phyloP scores from a whole-genome alignment of 805 yeast genomes.

The Ogataea dorogensis region DNA sequence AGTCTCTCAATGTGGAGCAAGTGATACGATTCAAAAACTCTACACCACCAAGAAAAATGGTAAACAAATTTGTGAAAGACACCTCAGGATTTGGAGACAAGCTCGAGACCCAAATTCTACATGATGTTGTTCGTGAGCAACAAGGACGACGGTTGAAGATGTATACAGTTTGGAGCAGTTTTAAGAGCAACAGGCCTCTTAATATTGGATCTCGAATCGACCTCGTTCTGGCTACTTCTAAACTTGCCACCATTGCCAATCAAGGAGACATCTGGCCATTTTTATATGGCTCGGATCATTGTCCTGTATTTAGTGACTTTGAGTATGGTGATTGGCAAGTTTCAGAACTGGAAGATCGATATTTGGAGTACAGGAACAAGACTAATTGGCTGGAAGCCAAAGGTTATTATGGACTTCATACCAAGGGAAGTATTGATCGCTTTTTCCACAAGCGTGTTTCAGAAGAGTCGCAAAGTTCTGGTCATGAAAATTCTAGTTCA shows the following conservation, averaged over 20 bases:
- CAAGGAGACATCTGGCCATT: slow-evolving; percentile 63
- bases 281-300: slow-evolving; percentile 88
- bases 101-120: slow-evolving; percentile 42
- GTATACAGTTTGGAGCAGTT: slow-evolving; percentile 92
- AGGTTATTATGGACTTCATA: slow-evolving; percentile 41
- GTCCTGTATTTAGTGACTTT: slow-evolving; percentile 82
- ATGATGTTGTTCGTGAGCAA: slow-evolving; percentile 56
- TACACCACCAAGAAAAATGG: slow-evolving; percentile 40
- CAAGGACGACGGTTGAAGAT: slow-evolving; percentile 60
- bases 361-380: slow-evolving; percentile 8
- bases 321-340: slow-evolving; percentile 20
- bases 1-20: slow-evolving; percentile 32
- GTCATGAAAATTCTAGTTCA: no score
- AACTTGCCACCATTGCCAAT: slow-evolving; percentile 33
- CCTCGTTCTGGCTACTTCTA: slow-evolving; percentile 54
- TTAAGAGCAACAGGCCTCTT: slow-evolving; percentile 69
- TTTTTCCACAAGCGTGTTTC: slow-evolving; percentile 25
- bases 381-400: slow-evolving; percentile 53
- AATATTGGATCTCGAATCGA: slow-evolving; percentile 91
- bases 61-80: slow-evolving; percentile 43
- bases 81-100: slow-evolving; percentile 25
- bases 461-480: no score
- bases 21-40: slow-evolving; percentile 39
- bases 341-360: slow-evolving; percentile 2
- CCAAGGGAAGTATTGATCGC: slow-evolving; percentile 29